Evolutionary conservation across 179 eudicot genomes (phyloP).

Genomic region (Camellia oleifera): DNA sequence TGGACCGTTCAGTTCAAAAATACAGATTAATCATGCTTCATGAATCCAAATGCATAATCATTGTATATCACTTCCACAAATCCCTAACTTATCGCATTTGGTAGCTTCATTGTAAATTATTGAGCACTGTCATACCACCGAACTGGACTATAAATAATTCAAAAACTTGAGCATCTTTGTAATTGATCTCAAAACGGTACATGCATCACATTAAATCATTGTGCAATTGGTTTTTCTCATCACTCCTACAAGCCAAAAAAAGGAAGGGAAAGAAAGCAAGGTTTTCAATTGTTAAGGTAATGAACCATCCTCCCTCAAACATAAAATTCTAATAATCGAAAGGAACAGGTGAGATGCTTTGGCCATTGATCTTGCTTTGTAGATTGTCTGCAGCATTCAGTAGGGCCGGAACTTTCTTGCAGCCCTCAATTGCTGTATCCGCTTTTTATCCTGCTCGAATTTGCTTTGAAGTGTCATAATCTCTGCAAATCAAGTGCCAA

Average conservation of each 20-base stretch:
- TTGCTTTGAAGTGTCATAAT: constrained; percentile 77
- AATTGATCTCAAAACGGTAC: background rate
- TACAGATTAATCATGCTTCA: too few relatives aligned
- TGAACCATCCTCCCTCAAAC: background rate
- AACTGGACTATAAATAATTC: too few relatives aligned
- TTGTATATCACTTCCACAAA: too few relatives aligned
- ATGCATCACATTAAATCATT: background rate
- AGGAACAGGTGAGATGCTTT: background rate
- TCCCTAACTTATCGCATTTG: too few relatives aligned
- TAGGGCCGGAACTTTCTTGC: constrained; percentile 45
- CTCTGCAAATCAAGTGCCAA: constrained; percentile 39
- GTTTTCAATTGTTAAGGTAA: background rate
- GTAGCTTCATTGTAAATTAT: too few relatives aligned
- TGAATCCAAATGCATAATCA: too few relatives aligned
- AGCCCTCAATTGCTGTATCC: constrained; percentile 51
- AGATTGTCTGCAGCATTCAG: background rate
- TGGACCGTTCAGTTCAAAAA: too few relatives aligned
- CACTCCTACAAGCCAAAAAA: too few relatives aligned
- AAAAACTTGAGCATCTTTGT: background rate
- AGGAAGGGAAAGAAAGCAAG: background rate
- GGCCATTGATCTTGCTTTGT: background rate
- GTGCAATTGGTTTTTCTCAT: too few relatives aligned
- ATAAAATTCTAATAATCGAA: background rate
- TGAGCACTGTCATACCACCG: too few relatives aligned
- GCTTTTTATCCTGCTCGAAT: constrained; percentile 85